phyloP scores from a whole-genome alignment of 352 stramenopile genomes.

The Globisporangium paddicum region DNA sequence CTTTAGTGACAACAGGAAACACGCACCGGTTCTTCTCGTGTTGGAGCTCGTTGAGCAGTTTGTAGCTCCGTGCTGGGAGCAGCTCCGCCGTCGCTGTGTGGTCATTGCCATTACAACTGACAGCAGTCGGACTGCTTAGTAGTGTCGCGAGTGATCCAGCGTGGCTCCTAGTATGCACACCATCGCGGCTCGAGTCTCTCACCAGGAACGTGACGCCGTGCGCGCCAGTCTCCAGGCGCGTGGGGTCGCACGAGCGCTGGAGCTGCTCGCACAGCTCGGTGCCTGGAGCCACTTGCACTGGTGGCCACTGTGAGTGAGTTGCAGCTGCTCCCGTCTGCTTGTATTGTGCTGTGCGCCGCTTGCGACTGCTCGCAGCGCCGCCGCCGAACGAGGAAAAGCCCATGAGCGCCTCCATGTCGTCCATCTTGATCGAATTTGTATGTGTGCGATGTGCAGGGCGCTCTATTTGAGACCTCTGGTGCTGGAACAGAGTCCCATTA shows the following conservation, averaged over 20 bases:
- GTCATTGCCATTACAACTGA: no score
- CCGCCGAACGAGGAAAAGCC: conserved; percentile 65
- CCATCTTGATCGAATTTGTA: conserved; percentile 12
- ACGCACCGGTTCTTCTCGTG: conserved; percentile 25
- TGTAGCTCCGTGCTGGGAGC: conserved; percentile 6
- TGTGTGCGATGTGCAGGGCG: not conserved
- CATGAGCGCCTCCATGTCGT: conserved; percentile 35
- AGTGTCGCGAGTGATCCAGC: not conserved
- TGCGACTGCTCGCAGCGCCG: not conserved
- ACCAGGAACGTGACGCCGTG: conserved; percentile 33
- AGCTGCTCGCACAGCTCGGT: conserved; percentile 25
- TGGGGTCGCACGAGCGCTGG: not conserved
- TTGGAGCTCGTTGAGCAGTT: conserved; percentile 32
- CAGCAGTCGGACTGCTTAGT: not conserved
- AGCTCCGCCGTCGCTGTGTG: not conserved
- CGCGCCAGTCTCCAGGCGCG: conserved; percentile 12
- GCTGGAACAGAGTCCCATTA: no score
- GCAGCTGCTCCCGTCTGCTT: not conserved
- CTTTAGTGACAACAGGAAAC: not conserved
- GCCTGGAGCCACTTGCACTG: conserved; percentile 31
- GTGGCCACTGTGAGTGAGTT: not conserved
- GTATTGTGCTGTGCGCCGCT: not conserved
- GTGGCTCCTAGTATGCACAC: not conserved
- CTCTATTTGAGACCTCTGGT: conserved; percentile 4
- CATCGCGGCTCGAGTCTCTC: not conserved